Evolutionary conservation across 176 grass and related monocot genomes (phyloP), one percentile per base, ranked within the genome.

Genomic region (Paspalum notatum): DNA sequence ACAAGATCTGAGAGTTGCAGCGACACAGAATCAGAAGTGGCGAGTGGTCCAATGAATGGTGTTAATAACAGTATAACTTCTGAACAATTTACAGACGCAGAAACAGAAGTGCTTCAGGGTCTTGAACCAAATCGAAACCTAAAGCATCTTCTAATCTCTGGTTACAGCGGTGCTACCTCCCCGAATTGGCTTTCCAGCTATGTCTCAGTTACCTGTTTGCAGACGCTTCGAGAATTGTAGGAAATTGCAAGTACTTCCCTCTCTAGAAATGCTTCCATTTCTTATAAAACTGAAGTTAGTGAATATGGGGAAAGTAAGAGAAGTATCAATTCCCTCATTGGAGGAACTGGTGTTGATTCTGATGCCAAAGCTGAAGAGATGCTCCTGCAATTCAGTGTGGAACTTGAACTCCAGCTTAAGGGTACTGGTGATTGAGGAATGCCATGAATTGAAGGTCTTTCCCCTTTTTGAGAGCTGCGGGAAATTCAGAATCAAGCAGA

Each of bases 101-200:
- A 26, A 22, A 55, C 7, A 62, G 42, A 62, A 0, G 87, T 93
- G n/a, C 47, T 91, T 10, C 76, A 87, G 20, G 76, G 46, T 43
- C 89, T 88, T 71, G 52, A 82, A 38, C 86, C 86, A 71, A 13
- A 83, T 69, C 8, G 0, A 2, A 62, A 82, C 4, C 37, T 88
- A 16, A 87, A 78, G 70, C 22, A 63, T 61, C 87, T 93, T 11
- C 5, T 22, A 10, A 63, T 91, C 6, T 42, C 2, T 10, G 63
- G 76, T 10, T 91, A 85, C 40, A n/a, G 38, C 2, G 64, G 76
- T 59, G 55, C 21, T n/a, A 70, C 6, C n/a, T 78, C 27, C 45
- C 80, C 80, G 20, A 2, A 5, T 11, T 85, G 91, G 87, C 50
- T 91, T 59, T 21, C 4, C 26, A 32, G 25, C 18, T 20, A 4